Evolutionary conservation across 495 filamentous ascomycete species (phyloP), one percentile per base, ranked within the genome.

Genomic region (Aspergillus panamensis): DNA sequence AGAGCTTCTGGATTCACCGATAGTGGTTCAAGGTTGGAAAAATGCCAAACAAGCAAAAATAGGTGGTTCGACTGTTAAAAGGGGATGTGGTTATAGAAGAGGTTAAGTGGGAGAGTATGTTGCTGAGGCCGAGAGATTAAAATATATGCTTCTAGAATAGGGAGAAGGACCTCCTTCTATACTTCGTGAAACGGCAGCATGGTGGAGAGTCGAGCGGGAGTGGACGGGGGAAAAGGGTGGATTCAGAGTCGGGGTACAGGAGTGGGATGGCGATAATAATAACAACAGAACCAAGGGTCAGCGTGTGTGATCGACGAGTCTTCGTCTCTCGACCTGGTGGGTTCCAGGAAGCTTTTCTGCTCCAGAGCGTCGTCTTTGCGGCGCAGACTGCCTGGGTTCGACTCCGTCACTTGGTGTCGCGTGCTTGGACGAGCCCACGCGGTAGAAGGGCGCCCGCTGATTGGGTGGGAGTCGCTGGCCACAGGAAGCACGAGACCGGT

Each of bases 351-450:
- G 51, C 51, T 53, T 25, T 25, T 25, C 25, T 51, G 50, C 33
- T 47, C 35, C 35, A 39, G 35, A 39, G 35, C 35, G 10, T 13
- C 35, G 35, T 31, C 35, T 21, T 43, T 45, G 29, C 14, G 3
- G 35, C 35, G 14, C 35, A 16, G 8, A n/a, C 42, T 44, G 42
- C n/a, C 42, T 44, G 42, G 31, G 39, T 43, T 40, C 25, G 44
- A 48, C 19, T 51, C 17, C 43, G 12, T 9, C 8, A 30, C 30
- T 17, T 29, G 66, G 71, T 78, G 76, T 78, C 76, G 76, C 76
- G 76, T 78, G 76, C 76, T 76, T 73, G 56, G 40, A 51, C 53
- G 48, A 55, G 69, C 71, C 69, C 72, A 72, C 73, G 70, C 68
- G 73, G 59, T 51, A 51, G 49, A 61, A 62, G 50, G 3, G 51